Conservation (phyloP, 2,329 filamentous ascomycete genomes). For the Ploettnerulaceae sp. region DNA sequence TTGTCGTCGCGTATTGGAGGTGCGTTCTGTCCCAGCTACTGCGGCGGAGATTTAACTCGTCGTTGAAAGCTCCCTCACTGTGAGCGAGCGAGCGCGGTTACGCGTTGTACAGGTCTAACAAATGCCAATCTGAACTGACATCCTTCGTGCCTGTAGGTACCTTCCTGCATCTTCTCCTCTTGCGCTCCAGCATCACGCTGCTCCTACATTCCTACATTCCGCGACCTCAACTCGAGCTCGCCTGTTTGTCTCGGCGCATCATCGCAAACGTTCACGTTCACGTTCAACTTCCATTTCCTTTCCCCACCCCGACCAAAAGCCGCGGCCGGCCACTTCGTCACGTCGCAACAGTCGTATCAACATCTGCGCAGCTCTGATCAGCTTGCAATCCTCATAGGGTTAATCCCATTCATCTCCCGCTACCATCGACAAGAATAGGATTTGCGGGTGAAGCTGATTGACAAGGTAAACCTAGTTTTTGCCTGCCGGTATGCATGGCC, state of each 20-base stretch:
- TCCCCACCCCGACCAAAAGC: not conserved
- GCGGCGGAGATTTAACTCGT: slow-evolving; percentile 24
- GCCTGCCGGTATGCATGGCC: slow-evolving; percentile 32
- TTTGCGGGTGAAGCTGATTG: slow-evolving; percentile 29
- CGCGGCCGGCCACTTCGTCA: slow-evolving; percentile 23
- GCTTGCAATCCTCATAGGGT: slow-evolving; percentile 15
- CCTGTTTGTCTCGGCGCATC: not conserved
- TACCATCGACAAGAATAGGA: slow-evolving; percentile 27
- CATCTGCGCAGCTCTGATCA: slow-evolving; percentile 19
- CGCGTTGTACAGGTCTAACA: slow-evolving; percentile 21
- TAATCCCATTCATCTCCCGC: slow-evolving; percentile 21
- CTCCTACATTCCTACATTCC: not conserved
- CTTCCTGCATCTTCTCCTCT: not conserved
- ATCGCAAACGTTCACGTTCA: slow-evolving; percentile 2
- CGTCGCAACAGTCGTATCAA: slow-evolving; percentile 15
- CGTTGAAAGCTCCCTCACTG: slow-evolving; percentile 19
- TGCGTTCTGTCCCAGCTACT: slow-evolving; percentile 21
- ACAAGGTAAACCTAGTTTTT: slow-evolving; percentile 35
- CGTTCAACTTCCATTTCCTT: slow-evolving; percentile 3
- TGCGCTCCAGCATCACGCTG: slow-evolving; percentile 1
- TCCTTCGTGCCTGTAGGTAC: not conserved
- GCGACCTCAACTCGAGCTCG: not conserved
- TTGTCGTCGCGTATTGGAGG: slow-evolving; percentile 28
- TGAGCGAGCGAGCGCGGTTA: slow-evolving; percentile 20
- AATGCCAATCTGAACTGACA: not conserved